phyloP scores from a whole-genome alignment of 139 green algal genomes.

The Mesostigma viride region DNA sequence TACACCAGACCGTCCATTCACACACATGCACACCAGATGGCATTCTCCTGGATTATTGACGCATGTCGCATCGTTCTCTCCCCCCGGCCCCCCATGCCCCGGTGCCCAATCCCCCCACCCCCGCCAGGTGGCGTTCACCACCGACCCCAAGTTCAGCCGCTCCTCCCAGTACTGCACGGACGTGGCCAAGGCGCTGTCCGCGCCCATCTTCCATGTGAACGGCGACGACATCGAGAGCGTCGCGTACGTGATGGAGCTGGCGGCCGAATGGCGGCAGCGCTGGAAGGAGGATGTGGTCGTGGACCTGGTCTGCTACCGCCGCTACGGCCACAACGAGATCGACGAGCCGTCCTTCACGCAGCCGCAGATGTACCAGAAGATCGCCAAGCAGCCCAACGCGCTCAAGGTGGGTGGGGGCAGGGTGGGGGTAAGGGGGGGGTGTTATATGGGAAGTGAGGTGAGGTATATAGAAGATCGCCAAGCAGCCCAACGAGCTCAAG shows the following conservation, averaged over 20 bases:
- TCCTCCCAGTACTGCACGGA: constrained; percentile 80
- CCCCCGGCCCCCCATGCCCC: no score
- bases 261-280: constrained; percentile 78
- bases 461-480: no score
- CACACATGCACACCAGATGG: no score
- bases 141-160: constrained; percentile 67
- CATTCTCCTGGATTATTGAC: no score
- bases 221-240: constrained; percentile 91
- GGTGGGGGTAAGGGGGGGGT: no score
- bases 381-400: background rate
- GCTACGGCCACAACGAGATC: constrained; percentile 94
- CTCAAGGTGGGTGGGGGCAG: no score
- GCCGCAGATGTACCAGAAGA: constrained; percentile 83
- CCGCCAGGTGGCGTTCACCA: constrained; percentile 84
- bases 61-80: no score
- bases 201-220: constrained; percentile 96
- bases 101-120: no score
- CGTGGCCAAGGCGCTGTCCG: constrained; percentile 85
- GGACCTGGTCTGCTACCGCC: constrained; percentile 83
- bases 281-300: constrained; percentile 90
- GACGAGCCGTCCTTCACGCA: constrained; percentile 98
- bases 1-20: no score
- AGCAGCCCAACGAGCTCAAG: no score
- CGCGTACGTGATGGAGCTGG: constrained; percentile 77
- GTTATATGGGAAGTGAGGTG: no score